Conservation (phyloP, 768 basidiomycete species). For the Podaxis rugospora region DNA sequence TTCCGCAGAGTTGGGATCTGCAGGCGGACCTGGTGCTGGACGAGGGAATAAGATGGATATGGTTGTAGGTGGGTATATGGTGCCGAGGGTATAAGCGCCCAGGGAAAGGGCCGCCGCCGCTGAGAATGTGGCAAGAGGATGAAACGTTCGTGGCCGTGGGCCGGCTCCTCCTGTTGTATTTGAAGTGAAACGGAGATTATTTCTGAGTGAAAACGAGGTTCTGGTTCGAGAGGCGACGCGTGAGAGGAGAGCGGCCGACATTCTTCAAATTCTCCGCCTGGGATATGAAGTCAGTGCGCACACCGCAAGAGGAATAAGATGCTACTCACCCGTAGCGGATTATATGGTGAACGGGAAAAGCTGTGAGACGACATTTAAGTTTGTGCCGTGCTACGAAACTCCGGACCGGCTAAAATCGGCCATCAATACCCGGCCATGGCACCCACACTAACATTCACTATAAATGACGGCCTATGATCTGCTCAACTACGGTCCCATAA, state of each 20-base stretch:
- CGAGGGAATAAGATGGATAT: slow-evolving; percentile 72
- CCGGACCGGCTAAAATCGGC: too few species aligned
- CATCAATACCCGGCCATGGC: too few species aligned
- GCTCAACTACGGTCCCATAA: too few species aligned
- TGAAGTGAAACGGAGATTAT: slow-evolving; percentile 5
- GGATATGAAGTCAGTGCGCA: background rate
- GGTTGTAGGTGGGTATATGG: slow-evolving; percentile 66
- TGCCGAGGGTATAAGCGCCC: slow-evolving; percentile 38
- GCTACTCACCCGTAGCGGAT: too few species aligned
- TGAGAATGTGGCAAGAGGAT: background rate
- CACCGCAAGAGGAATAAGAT: too few species aligned
- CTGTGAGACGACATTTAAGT: too few species aligned
- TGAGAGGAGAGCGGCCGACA: slow-evolving; percentile 1
- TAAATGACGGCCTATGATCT: too few species aligned
- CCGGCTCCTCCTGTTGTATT: background rate
- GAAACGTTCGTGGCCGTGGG: background rate
- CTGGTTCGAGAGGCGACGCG: slow-evolving; percentile 3
- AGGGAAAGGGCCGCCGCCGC: background rate
- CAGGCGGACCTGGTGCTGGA: slow-evolving; percentile 64
- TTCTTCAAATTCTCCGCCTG: background rate
- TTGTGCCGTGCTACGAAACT: too few species aligned
- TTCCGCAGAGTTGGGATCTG: slow-evolving; percentile 48
- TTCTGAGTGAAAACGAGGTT: background rate
- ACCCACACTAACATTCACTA: too few species aligned
- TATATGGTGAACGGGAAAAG: too few species aligned